Base-by-base conservation (phyloP, 2,329 filamentous ascomycete species). In the Microsporum audouinii region DNA sequence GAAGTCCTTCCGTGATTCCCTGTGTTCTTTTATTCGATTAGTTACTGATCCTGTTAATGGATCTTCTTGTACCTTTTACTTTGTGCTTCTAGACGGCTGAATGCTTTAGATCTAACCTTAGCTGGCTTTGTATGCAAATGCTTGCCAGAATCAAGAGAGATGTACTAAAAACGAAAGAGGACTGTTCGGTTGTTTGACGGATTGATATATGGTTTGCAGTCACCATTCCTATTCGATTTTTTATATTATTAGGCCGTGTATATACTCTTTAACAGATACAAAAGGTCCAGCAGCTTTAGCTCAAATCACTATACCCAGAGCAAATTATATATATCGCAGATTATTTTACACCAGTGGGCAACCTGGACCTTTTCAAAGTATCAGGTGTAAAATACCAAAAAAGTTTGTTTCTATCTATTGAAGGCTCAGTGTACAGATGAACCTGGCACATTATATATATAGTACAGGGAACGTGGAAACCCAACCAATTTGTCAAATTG, bases 401-500 rank as follows among this genome's bases (percentile, higher is more conserved):
- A 36, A 17, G n/a, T 6, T 17, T 47, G 43, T 36, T 36, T 38
- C 12, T 17, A 55, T 55, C 12, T 17, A 17, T 17, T 29, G 2
- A 14, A 31, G 27, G 29, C 8, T 51, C 5, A 8, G 23, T 29
- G 7, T 29, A 36, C 34, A 36, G 5, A 36, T 3, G 43, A 5
- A 33, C 23, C 45, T 31, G 31, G 31, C 45, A 3, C 14, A 39
- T 3, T 23, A 51, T 4, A 14, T 51, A 31, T 51, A 51, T n/a
- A 5, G 23, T n/a, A 51, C 23, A 31, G 31, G 6, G 23, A 29
- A 31, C 2, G 17, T 36, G 1, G 12, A 36, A 31, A 8, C 17
- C n/a, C 33, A 23, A n/a, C 3, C 51, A n/a, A 14, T 8, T 23
- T 8, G 29, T 57, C 36, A 96, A 71, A 96, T 75, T 49, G 91